Evolutionary conservation across 176 grass and related monocot genomes (phyloP), one percentile per base, ranked within the genome.

Genomic region (Melocanna baccifera): DNA sequence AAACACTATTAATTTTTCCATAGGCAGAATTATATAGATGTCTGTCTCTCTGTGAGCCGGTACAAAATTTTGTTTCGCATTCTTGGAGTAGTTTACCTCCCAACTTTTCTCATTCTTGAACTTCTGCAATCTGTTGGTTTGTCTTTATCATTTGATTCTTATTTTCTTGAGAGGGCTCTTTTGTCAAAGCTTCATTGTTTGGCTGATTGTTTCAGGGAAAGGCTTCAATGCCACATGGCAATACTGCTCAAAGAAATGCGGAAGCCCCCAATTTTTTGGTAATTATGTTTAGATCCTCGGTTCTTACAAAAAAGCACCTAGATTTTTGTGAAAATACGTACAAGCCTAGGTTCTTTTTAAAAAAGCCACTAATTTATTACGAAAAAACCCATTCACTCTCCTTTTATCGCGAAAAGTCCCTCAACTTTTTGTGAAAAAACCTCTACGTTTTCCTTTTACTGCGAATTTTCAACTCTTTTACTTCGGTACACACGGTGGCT

Each of bases 121-220:
- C 34, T 59, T 62, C 69, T 69, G 50, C 36, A 79, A 59, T 76
- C n/a, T 62, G 37, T 40, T 78, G 51, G n/a, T 76, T 70, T 69
- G 39, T 18, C 42, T n/a, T n/a, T 74, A 15, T 19, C 40, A 62
- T 76, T 59, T 42, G 32, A 39, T 82, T 62, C 34, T 61, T 69
- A 56, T 68, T 75, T 76, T 87, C 6, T 48, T 22, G 48, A 57
- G 22, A 80, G 23, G 32, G 36, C 13, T 85, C 20, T 61, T 81
- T 72, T 32, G 41, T 26, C 41, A 19, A 65, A 80, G 68, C 51
- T 32, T 66, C 61, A 69, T 62, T 85, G 7, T 77, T 88, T 77
- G 67, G 57, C 7, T 78, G 41, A 40, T 39, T 36, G 18, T 86
- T 88, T 62, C 68, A 98, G 96, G 89, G 82, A 87, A 93, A 92